Evolutionary conservation across 2,329 filamentous ascomycete genomes (phyloP), one percentile per base, ranked within the genome.

Genomic region (Sarocladiaceae sp.): DNA sequence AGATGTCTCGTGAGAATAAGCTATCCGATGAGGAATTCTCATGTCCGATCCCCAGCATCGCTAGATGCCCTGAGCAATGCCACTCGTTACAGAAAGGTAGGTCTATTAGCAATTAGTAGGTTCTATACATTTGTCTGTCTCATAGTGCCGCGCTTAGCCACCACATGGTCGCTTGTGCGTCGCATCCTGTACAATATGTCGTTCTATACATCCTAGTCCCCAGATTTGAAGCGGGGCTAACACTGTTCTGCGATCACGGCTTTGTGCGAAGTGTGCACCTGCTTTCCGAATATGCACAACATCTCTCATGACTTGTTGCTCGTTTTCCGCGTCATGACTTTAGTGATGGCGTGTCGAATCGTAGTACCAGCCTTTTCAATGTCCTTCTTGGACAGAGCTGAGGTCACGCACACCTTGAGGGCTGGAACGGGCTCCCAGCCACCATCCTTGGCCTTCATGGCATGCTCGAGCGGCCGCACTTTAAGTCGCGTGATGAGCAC

Each of bases 331-430:
- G 76, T 80, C 74, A 98, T 81, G 49, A 97, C 81, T 68, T 95
- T 96, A 43, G 90, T 95, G 53, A 97, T 87, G 12, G 93, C 91
- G 66, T 96, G 90, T 48, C 91, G 76, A 53, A 98, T 90, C 9
- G 79, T 82, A 6, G 83, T 81, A 12, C 90, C 93, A 1, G 93
- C 88, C 71, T 94, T 95, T 68, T 98, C 94, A 45, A 90, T 85
- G 63, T 98, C 93, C 69, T 95, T 96, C 72, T 86, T 94, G 19
- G 86, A 85, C 50, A 98, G 69, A 2, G 86, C 93, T 4, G 80
- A 86, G 0, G 90, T 95, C 44, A 96, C 73, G 59, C 91, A 97
- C 11, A 97, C 79, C 67, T 97, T 96, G 50, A 98, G 74, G 1
- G 88, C 88, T 9, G 93, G 88, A 53, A 78, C 74, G n/a, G 83